A percentile compares a stretch with the other conserved stretches of the same genome.
Evolutionary conservation across 192 early-diverging fungal species (phyloP).

Genomic region (Rhizophagus sp.): DNA sequence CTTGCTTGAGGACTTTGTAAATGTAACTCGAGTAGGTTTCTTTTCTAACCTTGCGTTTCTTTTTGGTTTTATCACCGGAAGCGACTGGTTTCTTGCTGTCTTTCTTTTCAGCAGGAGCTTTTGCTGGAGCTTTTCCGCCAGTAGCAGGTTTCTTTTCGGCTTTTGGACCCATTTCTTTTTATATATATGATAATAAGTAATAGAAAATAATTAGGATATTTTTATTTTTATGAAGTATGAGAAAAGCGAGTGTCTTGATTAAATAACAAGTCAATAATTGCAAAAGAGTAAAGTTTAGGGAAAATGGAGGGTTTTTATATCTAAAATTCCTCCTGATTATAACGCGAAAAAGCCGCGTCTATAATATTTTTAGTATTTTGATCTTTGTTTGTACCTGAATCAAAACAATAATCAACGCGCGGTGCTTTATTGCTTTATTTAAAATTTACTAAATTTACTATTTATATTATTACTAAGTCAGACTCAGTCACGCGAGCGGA

Average conservation of each 20-base stretch:
- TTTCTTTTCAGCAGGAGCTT: slow-evolving; percentile 45
- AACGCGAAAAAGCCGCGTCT: slow-evolving; percentile 1
- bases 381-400: neutral
- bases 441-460: no score
- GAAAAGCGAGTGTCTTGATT: neutral
- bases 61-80: slow-evolving; percentile 61
- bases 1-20: slow-evolving; percentile 97
- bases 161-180: slow-evolving; percentile 43
- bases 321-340: neutral
- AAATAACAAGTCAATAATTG: neutral
- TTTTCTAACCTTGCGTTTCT: slow-evolving; percentile 69
- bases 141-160: slow-evolving; percentile 48
- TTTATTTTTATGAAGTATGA: neutral
- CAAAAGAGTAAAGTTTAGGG: neutral
- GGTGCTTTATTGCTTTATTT: no score
- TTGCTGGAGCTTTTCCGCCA: slow-evolving; percentile 63
- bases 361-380: neutral
- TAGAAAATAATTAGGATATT: neutral
- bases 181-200: neutral
- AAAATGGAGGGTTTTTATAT: neutral
- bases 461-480: no score
- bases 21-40: slow-evolving; percentile 95
- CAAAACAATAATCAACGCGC: neutral
- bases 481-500: neutral
- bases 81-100: slow-evolving; percentile 61